Percentiles rank a stretch among this genome's conserved stretches.
These are phyloP conservation scores for Penicillium italicum DNA, from an alignment of 2,329 filamentous ascomycete genomes.

Conservation along the genomic window DNA sequence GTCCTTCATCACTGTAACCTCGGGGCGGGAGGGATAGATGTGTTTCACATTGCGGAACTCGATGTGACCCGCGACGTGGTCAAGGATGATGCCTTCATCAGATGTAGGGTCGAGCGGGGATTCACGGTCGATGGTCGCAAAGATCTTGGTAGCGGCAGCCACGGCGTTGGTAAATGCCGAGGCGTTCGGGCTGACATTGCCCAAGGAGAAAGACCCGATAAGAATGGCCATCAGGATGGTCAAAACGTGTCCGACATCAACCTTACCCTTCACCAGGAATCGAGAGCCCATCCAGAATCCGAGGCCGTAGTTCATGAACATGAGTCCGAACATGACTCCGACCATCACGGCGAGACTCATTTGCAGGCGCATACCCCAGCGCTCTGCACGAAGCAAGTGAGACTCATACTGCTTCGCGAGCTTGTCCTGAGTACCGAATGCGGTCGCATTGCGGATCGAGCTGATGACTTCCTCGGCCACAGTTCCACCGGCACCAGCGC, in stretches of 20 bases:
- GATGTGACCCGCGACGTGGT: conserved; percentile 70
- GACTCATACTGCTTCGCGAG: conserved; percentile 80
- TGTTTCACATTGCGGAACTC: conserved; percentile 81
- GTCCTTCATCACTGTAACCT: conserved; percentile 82
- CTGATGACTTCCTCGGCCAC: conserved; percentile 92
- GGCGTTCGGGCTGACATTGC: conserved; percentile 78
- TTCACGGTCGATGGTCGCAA: conserved; percentile 80
- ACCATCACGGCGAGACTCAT: conserved; percentile 72
- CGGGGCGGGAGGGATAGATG: conserved; percentile 89
- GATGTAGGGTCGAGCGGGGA: conserved; percentile 79
- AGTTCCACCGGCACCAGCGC: conserved; percentile 80
- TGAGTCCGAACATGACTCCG: conserved; percentile 73
- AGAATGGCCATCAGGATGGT: conserved; percentile 88
- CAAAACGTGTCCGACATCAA: conserved; percentile 67
- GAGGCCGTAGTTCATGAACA: conserved; percentile 83
- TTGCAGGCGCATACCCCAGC: conserved; percentile 73
- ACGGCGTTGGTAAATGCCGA: conserved; percentile 82
- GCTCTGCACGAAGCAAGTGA: conserved; percentile 69
- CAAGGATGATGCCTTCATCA: conserved; percentile 67
- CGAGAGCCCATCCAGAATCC: conserved; percentile 84
- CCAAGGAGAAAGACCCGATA: conserved; percentile 87
- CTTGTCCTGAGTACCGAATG: conserved; percentile 90
- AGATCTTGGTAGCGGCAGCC: conserved; percentile 87
- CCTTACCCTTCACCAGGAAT: conserved; percentile 65
- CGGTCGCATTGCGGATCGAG: conserved; percentile 85